Conservation (phyloP, 1,284 basidiomycete genomes). For the Leccinum insolens region DNA sequence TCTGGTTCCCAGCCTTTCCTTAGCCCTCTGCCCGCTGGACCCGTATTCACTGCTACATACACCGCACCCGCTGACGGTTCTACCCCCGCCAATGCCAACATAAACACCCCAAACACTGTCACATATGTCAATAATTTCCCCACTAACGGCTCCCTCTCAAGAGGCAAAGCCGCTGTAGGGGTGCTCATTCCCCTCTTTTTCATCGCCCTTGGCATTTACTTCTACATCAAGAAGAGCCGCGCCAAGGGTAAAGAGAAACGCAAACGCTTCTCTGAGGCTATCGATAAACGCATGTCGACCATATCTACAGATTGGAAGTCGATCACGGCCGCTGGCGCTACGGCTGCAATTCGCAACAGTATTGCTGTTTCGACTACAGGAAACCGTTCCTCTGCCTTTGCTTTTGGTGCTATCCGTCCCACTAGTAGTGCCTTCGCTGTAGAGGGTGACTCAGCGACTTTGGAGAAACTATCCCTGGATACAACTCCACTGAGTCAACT, state of each 20-base stretch:
- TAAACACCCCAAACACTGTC: constrained; percentile 38
- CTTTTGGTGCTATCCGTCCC: constrained; percentile 60
- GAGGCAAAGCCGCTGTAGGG: constrained; percentile 78
- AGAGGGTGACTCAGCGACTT: constrained; percentile 40
- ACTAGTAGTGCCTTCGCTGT: constrained; percentile 44
- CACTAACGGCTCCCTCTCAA: constrained; percentile 44
- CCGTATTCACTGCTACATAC: constrained; percentile 73
- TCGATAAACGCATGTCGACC: constrained; percentile 85
- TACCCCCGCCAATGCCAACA: constrained; percentile 45
- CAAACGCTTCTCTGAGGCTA: constrained; percentile 66
- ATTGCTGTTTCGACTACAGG: constrained; percentile 53
- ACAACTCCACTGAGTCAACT: constrained; percentile 53
- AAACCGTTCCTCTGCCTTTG: constrained; percentile 52
- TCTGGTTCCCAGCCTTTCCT: constrained; percentile 58
- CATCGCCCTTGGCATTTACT: constrained; percentile 46
- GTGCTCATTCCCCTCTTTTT: constrained; percentile 74
- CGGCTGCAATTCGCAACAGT: constrained; percentile 70
- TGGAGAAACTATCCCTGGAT: constrained; percentile 45
- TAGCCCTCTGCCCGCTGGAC: constrained; percentile 64
- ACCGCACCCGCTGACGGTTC: constrained; percentile 46
- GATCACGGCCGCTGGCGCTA: constrained; percentile 72
- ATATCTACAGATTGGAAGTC: constrained; percentile 77
- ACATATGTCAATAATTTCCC: constrained; percentile 40
- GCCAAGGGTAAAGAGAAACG: constrained; percentile 59
- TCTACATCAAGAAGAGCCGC: constrained; percentile 64